Evolutionary conservation across 495 filamentous ascomycete species (phyloP), one percentile per base, ranked within the genome.

Genomic region (Baudoinia panamericana): DNA sequence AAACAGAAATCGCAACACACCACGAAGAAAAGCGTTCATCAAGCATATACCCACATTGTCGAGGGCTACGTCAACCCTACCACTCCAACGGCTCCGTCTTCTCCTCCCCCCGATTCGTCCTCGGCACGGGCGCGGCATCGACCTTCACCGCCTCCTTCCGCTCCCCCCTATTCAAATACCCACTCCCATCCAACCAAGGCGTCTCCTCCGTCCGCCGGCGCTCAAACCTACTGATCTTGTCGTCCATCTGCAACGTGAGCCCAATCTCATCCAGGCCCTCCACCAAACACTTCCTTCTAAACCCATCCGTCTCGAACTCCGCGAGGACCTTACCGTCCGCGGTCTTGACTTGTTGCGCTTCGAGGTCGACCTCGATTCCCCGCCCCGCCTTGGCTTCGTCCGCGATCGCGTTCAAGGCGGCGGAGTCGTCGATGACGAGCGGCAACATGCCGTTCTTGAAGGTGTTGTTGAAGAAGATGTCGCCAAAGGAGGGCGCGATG

Each of bases 381-480:
- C 70, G 72, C 31, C 87, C 87, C 19, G 81, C 81, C 32, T 69
- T 70, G 22, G 88, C 86, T 62, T 93, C 85, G 18, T 71, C 76
- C 28, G 81, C 78, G 46, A 97, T 77, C 50, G 64, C 67, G 7
- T 76, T 67, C 3, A 96, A 68, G 12, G 68, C 73, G 7, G 51
- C 69, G 32, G 75, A 56, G 58, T 87, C 72, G 24, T 69, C 64
- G 58, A 97, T 81, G 26, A 69, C 62, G 48, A 95, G 72, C 19
- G 88, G 87, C 26, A 97, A 71, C 90, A 97, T 97, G 63, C 88
- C 90, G 65, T 97, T 97, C 72, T 97, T 97, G 74, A 95, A 95
- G 13, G 84, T 92, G 67, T 97, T 97, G 73, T 95, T 97, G 75
- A 86, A 93, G 74, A 95, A 95, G 63, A 97, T 97, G 56, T 97